phyloP scores from a whole-genome alignment of 2,329 filamentous ascomycete genomes.

The Curvularia lunata region DNA sequence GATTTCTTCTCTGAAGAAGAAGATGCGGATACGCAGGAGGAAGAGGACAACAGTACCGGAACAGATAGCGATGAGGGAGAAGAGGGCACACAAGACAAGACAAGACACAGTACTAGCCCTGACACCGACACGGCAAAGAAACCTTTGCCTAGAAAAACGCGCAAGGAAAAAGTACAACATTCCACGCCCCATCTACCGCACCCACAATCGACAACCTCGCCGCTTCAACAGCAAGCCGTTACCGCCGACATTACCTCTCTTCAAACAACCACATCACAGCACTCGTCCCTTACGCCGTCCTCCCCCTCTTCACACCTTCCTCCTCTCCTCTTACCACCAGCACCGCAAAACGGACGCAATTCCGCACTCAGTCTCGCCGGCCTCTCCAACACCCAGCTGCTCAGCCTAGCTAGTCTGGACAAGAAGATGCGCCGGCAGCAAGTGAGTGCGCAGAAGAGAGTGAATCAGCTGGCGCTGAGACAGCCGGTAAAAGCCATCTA shows the following conservation, averaged over 20 bases:
- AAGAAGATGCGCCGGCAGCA: constrained; percentile 8
- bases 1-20: background rate
- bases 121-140: background rate
- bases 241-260: background rate
- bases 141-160: background rate
- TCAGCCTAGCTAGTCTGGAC: constrained; percentile 4
- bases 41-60: background rate
- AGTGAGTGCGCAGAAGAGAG: background rate
- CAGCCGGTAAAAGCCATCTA: constrained; percentile 8
- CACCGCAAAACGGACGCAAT: background rate
- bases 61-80: background rate
- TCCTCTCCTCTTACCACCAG: background rate
- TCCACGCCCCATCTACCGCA: background rate
- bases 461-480: background rate
- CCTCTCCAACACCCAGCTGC: background rate
- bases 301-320: background rate
- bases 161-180: background rate
- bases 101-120: background rate
- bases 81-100: background rate
- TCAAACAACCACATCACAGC: background rate
- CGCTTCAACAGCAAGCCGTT: background rate
- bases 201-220: background rate
- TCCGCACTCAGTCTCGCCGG: background rate
- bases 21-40: background rate
- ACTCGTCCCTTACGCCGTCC: background rate